These are phyloP conservation scores for Cystobasidium onofrii DNA, from an alignment of 768 basidiomycete genomes.

Conservation along the genomic window DNA sequence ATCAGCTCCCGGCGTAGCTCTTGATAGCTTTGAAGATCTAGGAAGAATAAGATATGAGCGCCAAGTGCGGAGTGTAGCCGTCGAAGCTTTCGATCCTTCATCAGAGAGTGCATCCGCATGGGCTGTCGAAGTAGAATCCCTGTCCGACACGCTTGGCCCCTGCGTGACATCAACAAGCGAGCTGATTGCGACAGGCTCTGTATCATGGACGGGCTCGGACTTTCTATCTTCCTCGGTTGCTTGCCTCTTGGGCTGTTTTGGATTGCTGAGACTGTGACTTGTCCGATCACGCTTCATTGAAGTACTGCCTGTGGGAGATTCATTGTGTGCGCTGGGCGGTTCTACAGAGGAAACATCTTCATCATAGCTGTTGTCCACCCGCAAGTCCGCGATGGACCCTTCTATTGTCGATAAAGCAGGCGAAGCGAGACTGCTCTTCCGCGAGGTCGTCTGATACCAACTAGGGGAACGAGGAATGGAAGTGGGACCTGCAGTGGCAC, in stretches of 20 bases:
- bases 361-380: not conserved
- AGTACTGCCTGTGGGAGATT: not conserved
- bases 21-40: not conserved
- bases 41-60: not conserved
- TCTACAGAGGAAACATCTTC: not conserved
- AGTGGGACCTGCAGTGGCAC: not conserved
- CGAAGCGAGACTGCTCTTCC: conserved; percentile 3
- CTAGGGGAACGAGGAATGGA: conserved; percentile 10
- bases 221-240: not conserved
- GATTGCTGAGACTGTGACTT: not conserved
- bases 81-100: not conserved
- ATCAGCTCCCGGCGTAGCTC: too few relatives aligned
- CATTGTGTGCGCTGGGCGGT: not conserved
- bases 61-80: not conserved
- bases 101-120: not conserved
- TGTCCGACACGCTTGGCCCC: too few relatives aligned
- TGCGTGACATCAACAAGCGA: not conserved
- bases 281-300: conserved; percentile 1
- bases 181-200: too few relatives aligned
- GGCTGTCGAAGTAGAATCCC: not conserved
- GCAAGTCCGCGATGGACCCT: conserved; percentile 13
- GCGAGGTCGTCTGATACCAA: not conserved
- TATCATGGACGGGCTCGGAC: not conserved
- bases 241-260: not conserved
- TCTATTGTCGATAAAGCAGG: conserved; percentile 20